Base-by-base conservation (phyloP, 495 filamentous ascomycete genomes). In the Xylaria curta region DNA sequence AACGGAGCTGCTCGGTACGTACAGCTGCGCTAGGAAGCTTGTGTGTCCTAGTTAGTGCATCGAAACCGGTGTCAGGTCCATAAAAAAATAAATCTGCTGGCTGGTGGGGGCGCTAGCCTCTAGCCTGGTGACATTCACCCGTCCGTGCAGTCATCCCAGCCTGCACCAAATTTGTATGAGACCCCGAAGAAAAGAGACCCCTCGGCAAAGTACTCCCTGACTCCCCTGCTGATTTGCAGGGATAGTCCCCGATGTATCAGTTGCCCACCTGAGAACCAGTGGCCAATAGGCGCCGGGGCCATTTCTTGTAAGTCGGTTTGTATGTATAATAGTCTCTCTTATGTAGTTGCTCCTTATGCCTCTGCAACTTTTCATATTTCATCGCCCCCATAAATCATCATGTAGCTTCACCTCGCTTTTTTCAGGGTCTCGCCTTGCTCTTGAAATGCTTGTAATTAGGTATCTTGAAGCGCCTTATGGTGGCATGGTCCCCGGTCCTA, bases 21-120 rank as follows among this genome's bases (percentile, higher is more conserved):
- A 60, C 36, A 63, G 36, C 38, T 44, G 9, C 60, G 9, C 59
- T 40, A 61, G 73, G 65, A 59, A 65, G n/a, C 76, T 70, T 72
- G 68, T 71, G 69, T 61, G 36, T 40, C 63, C 60, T 64, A 72
- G 36, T 38, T 38, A 38, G 71, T 67, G 67, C 42, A 63, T 56
- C 21, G 13, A 60, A 47, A 60, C 53, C 66, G 56, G 66, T 31
- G 64, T 60, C 53, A 58, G 59, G 66, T 71, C 64, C 60, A 63
- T 17, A 49, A 58, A 46, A 70, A 72, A 33, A 70, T 58, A 59
- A 51, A 64, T 53, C 68, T 49, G 68, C 59, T 46, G 68, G 40
- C 13, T n/a, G 58, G 59, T 36, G 68, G 44, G 44, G 56, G 7
- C 46, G 5, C 58, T 70, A 70, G 68, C 10, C 26, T 10, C 28